Evolutionary conservation across 2,329 filamentous ascomycete genomes (phyloP).

Genomic region (Periconia sp.): DNA sequence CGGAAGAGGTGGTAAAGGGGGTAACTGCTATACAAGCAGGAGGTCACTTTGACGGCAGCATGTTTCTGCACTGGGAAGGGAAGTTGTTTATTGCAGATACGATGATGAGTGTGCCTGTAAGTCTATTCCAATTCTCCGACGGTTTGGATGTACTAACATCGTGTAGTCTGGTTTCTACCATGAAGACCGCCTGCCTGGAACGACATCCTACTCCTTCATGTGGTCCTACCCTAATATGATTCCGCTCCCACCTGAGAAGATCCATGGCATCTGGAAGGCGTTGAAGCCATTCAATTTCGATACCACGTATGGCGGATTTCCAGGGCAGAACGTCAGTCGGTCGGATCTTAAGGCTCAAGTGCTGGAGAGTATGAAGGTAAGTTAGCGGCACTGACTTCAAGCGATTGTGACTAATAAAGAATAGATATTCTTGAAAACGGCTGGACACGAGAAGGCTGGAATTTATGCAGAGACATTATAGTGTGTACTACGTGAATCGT

Average conservation of each 20-base stretch:
- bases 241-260: conserved; percentile 68
- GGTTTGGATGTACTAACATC: conserved; percentile 5
- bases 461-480: conserved; percentile 42
- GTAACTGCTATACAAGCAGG: conserved; percentile 72
- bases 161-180: conserved; percentile 42
- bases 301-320: conserved; percentile 72
- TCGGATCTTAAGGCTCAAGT: conserved; percentile 67
- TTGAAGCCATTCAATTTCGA: conserved; percentile 67
- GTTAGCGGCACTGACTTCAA: not conserved
- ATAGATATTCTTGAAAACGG: conserved; percentile 65
- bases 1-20: conserved; percentile 52
- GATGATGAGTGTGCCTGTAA: conserved; percentile 70
- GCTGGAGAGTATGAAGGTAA: conserved; percentile 72
- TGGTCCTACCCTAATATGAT: conserved; percentile 69
- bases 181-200: conserved; percentile 50
- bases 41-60: conserved; percentile 79
- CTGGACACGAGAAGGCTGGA: conserved; percentile 54
- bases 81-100: conserved; percentile 78
- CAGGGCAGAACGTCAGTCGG: conserved; percentile 65
- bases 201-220: conserved; percentile 70
- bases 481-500: no score
- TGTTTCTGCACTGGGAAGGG: conserved; percentile 65
- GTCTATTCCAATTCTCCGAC: conserved; percentile 21
- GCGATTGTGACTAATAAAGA: no score
- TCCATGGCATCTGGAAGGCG: conserved; percentile 73